These are phyloP conservation scores for Sclerospora graminicola DNA, from an alignment of 352 stramenopile genomes.

Conservation along the genomic window DNA sequence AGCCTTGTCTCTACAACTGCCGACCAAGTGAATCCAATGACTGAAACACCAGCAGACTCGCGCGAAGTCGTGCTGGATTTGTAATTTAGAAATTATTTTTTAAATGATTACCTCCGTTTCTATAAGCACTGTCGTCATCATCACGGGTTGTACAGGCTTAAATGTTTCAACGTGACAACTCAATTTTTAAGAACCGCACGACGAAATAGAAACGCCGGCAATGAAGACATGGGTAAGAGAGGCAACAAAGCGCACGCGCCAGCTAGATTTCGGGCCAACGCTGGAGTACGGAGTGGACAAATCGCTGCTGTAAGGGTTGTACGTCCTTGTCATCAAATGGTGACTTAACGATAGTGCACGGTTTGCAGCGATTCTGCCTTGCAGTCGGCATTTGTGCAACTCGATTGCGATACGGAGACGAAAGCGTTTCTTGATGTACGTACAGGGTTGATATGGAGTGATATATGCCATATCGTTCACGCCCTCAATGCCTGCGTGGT, in stretches of 20 bases:
- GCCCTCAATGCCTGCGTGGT: not conserved
- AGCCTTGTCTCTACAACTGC: constrained; percentile 1
- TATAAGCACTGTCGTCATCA: too few relatives aligned
- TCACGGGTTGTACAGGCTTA: too few relatives aligned
- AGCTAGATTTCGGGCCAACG: constrained; percentile 35
- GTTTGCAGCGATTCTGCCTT: constrained; percentile 42
- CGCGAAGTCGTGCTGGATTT: constrained; percentile 31
- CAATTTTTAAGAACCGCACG: too few relatives aligned
- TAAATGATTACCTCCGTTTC: too few relatives aligned
- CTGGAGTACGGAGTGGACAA: constrained; percentile 56
- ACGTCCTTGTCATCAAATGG: not conserved
- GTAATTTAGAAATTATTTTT: too few relatives aligned
- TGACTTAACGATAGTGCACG: constrained; percentile 1
- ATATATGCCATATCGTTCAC: too few relatives aligned
- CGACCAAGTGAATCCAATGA: constrained; percentile 2
- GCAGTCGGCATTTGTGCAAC: constrained; percentile 48
- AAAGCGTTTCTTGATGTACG: constrained; percentile 56
- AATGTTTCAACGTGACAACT: too few relatives aligned
- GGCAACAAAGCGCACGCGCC: constrained; percentile 36
- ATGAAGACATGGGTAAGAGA: constrained; percentile 80
- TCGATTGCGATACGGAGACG: constrained; percentile 72
- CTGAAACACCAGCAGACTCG: constrained; percentile 10
- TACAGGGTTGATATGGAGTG: not conserved
- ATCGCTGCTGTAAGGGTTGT: constrained; percentile 30
- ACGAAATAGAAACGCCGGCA: not conserved